These are phyloP conservation scores for Hypomontagnella monticulosa DNA, from an alignment of 495 filamentous ascomycete species.

Conservation along the genomic window DNA sequence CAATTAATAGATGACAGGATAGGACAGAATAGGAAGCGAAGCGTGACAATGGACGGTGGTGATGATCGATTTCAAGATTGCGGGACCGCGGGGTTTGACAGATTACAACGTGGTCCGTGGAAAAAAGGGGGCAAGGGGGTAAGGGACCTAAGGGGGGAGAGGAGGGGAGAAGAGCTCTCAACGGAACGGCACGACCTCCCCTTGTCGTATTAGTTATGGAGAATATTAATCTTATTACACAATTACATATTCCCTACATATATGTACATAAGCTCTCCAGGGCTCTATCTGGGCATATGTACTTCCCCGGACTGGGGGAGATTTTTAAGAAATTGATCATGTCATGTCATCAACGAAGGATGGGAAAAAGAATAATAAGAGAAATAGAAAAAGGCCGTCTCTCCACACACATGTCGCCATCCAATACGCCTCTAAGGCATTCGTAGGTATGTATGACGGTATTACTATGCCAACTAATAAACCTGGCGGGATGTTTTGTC, in stretches of 20 bases:
- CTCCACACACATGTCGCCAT: not conserved
- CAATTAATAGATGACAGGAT: slow-evolving; percentile 26
- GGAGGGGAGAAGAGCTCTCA: not conserved
- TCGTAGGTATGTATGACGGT: not conserved
- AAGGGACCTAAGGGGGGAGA: not conserved
- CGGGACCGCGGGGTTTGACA: slow-evolving; percentile 40
- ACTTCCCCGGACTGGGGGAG: slow-evolving; percentile 21
- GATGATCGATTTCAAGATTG: slow-evolving; percentile 29
- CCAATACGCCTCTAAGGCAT: not conserved
- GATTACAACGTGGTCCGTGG: slow-evolving; percentile 33
- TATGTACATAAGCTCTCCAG: not conserved
- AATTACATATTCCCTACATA: not conserved
- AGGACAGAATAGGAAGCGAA: slow-evolving; percentile 17
- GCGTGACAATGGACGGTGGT: slow-evolving; percentile 16
- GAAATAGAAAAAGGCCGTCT: slow-evolving; percentile 16
- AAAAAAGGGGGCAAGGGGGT: not conserved
- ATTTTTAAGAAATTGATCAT: slow-evolving; percentile 22
- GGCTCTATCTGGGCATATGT: slow-evolving; percentile 9
- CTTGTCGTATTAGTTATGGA: slow-evolving; percentile 27
- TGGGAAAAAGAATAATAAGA: not conserved
- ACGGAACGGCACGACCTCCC: slow-evolving; percentile 13
- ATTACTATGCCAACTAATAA: slow-evolving; percentile 26
- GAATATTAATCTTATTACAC: slow-evolving; percentile 2
- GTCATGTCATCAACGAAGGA: slow-evolving; percentile 1
- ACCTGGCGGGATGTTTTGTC: slow-evolving; percentile 6